Base-by-base conservation (phyloP, 768 basidiomycete species). In the Auricularia auricula-judae region DNA sequence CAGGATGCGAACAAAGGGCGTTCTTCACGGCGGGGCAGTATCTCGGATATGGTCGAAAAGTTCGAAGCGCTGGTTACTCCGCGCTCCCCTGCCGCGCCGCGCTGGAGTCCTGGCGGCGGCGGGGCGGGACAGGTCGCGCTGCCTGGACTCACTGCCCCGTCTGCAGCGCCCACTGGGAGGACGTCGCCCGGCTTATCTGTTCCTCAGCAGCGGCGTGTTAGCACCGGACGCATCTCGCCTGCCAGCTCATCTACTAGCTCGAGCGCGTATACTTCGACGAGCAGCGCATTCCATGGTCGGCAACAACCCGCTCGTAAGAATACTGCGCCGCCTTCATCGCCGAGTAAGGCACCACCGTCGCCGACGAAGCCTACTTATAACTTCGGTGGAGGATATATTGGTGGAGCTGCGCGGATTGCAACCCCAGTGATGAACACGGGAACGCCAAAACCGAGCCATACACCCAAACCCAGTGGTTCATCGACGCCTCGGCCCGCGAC, bases 41-140 rank as follows among this genome's bases (percentile, higher is more conserved):
- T 93, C 69, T 85, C 90, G 47, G 85, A 93, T 70, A 91, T 93
- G 84, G 91, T 93, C 33, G 88, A 89, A 68, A 83, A 79, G 56
- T 93, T 86, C 72, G 91, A 93, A 73, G 83, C 85, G 5, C 84
- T 92, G 63, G 81, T 70, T 63, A 67, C 76, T 23, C 65, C 73
- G 35, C 67, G 72, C 3, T 61, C 75, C 10, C 64, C 72, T 51
- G 36, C 69, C 18, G 71, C 77, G 43, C 74, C 79, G 2, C 73
- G 56, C 23, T 59, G 56, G 56, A n/a, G 16, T 5, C 56, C 56
- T 18, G 29, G 56, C 29, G 56, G 53, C 56, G 29, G 29, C 56
- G 35, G 34, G 51, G 56, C 35, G 54, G 39, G 35, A 23, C 10
- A 42, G 39, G 39, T 64, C 21, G 54, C 54, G n/a, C 54, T 64